These are phyloP conservation scores for Aureobasidium mangrovei DNA, from an alignment of 2,329 filamentous ascomycete species.

Conservation along the genomic window DNA sequence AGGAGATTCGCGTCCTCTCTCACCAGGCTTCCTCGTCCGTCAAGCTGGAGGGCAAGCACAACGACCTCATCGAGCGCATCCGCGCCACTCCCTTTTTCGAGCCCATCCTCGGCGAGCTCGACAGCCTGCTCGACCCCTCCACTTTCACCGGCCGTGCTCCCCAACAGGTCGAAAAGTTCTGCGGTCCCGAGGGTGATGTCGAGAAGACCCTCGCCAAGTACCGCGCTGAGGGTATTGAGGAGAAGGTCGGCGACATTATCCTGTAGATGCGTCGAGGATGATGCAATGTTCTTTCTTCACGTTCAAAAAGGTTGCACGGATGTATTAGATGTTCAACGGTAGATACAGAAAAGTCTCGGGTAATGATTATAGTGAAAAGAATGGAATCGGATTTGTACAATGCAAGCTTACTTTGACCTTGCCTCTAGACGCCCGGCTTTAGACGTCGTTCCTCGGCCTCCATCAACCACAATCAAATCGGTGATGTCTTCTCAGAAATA, in stretches of 20 bases:
- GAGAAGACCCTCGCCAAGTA: conserved; percentile 29
- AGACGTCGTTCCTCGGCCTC: too few species aligned
- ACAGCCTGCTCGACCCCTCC: conserved; percentile 28
- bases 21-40: conserved; percentile 65
- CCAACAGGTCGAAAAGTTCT: conserved; percentile 33
- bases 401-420: too few species aligned
- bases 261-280: conserved; percentile 5
- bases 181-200: conserved; percentile 26
- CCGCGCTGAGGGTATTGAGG: conserved; percentile 15
- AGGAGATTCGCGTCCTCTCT: conserved; percentile 72
- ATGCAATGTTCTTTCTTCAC: too few species aligned
- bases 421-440: too few species aligned
- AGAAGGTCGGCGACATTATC: conserved; percentile 13
- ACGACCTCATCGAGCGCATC: conserved; percentile 76
- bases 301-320: too few species aligned
- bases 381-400: too few species aligned
- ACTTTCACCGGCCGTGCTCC: conserved; percentile 32
- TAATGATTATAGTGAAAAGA: too few species aligned
- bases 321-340: too few species aligned
- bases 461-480: too few species aligned
- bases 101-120: conserved; percentile 30
- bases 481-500: too few species aligned
- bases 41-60: conserved; percentile 63
- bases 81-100: conserved; percentile 64
- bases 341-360: too few species aligned